Conservation (phyloP, 1,284 basidiomycete species). For the Neolentinus lepideus region DNA sequence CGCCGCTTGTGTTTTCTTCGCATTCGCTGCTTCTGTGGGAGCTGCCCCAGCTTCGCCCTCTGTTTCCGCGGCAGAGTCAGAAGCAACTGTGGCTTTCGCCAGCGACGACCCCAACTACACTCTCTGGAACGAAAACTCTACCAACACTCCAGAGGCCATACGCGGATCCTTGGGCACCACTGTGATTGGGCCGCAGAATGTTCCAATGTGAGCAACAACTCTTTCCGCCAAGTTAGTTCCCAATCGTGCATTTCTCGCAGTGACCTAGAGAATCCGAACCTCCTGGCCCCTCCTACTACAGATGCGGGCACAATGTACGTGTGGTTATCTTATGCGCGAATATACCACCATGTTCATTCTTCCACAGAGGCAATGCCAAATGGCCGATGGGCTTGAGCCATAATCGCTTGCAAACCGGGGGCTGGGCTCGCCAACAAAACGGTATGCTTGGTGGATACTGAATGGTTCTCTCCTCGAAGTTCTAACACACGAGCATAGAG, state of each 20-base stretch:
- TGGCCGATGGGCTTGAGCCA: slow-evolving; percentile 68
- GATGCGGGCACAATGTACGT: slow-evolving; percentile 57
- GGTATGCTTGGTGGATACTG: slow-evolving; percentile 23
- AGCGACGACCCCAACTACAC: slow-evolving; percentile 11
- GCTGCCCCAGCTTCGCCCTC: background rate
- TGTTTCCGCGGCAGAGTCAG: slow-evolving; percentile 4
- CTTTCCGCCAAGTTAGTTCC: background rate
- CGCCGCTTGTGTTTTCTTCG: background rate
- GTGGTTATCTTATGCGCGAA: background rate
- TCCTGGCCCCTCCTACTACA: slow-evolving; percentile 58
- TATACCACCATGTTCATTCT: slow-evolving; percentile 4
- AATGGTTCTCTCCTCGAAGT: slow-evolving; percentile 5
- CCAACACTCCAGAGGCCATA: slow-evolving; percentile 25
- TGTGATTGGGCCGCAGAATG: slow-evolving; percentile 43
- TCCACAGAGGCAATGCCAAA: slow-evolving; percentile 48
- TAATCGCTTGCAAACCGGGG: slow-evolving; percentile 63
- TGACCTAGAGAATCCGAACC: slow-evolving; percentile 51
- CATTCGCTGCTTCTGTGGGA: background rate
- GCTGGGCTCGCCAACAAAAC: slow-evolving; percentile 70
- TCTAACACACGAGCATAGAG: slow-evolving; percentile 22
- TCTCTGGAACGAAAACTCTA: slow-evolving; percentile 18
- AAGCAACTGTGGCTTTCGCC: slow-evolving; percentile 11
- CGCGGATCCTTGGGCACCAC: slow-evolving; percentile 29
- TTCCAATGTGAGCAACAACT: slow-evolving; percentile 19
- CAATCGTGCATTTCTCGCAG: background rate